Conservation (phyloP, 495 filamentous ascomycete genomes). For the Zalerion maritima region DNA sequence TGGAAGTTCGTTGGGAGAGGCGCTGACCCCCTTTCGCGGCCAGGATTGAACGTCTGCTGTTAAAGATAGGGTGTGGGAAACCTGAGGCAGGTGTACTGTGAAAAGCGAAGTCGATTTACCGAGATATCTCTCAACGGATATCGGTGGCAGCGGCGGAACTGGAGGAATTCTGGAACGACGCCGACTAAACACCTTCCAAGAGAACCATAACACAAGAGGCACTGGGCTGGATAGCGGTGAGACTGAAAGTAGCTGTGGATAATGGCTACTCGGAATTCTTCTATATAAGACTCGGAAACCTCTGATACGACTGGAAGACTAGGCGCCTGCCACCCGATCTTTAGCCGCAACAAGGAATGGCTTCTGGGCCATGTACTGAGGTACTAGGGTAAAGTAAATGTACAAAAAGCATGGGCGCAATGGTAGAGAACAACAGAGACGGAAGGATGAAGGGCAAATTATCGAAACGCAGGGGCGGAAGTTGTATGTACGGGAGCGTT, state of each 20-base stretch:
- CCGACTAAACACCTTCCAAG: too few species aligned
- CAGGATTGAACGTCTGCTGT: too few species aligned
- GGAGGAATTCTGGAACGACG: too few species aligned
- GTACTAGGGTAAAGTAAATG: conserved; percentile 4
- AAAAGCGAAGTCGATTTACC: conserved; percentile 7
- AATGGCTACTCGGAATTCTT: too few species aligned
- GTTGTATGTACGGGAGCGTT: conserved; percentile 1
- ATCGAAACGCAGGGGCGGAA: not conserved
- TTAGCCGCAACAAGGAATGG: conserved; percentile 4
- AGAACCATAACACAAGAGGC: too few species aligned
- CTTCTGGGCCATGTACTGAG: too few species aligned
- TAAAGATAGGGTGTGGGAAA: too few species aligned
- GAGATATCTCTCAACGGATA: conserved; percentile 8
- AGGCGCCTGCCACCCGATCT: conserved; percentile 4
- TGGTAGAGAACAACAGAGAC: not conserved
- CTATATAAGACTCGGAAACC: conserved; percentile 11
- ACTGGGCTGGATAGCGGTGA: too few species aligned
- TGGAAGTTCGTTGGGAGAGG: not conserved
- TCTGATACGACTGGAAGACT: conserved; percentile 4
- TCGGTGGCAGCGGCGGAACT: too few species aligned
- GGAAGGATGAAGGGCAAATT: too few species aligned
- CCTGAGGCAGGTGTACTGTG: conserved; percentile 7
- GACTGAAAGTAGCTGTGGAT: too few species aligned
- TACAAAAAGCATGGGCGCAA: not conserved
- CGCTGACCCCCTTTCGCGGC: too few species aligned